Evolutionary conservation across 1,139 yeast genomes (phyloP).

Genomic region (Diutina ranongensis): DNA sequence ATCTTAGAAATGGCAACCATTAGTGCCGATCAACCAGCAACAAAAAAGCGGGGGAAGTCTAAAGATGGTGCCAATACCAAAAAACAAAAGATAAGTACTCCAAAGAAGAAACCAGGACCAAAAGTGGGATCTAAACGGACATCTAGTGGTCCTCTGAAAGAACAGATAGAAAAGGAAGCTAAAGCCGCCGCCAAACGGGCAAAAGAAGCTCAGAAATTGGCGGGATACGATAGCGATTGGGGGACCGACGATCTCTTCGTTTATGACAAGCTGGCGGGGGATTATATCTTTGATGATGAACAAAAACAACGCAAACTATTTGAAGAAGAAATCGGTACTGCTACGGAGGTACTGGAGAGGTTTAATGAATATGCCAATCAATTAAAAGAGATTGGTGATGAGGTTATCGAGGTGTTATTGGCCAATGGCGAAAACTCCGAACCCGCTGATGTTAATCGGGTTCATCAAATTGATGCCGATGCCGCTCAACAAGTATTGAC

Average conservation of each 20-base stretch:
- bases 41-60: not conserved
- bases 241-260: not conserved
- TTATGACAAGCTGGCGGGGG: not conserved
- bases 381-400: not conserved
- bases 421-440: not conserved
- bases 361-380: not conserved
- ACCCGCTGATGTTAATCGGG: not conserved
- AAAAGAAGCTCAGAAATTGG: not conserved
- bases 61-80: not conserved
- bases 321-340: not conserved
- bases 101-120: not conserved
- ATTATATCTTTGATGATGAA: not conserved
- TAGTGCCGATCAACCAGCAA: not conserved
- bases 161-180: not conserved
- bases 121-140: too few relatives aligned
- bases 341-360: not conserved
- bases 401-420: not conserved
- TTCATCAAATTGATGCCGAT: not conserved
- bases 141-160: not conserved
- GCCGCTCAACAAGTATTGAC: not conserved
- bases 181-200: not conserved
- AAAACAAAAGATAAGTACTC: not conserved
- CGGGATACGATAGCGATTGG: constrained; percentile 3
- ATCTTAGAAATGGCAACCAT: constrained; percentile 4
- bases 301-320: not conserved